These are phyloP conservation scores for Tetramitus jugosus DNA, from an alignment of 208 protist species.

Conservation along the genomic window DNA sequence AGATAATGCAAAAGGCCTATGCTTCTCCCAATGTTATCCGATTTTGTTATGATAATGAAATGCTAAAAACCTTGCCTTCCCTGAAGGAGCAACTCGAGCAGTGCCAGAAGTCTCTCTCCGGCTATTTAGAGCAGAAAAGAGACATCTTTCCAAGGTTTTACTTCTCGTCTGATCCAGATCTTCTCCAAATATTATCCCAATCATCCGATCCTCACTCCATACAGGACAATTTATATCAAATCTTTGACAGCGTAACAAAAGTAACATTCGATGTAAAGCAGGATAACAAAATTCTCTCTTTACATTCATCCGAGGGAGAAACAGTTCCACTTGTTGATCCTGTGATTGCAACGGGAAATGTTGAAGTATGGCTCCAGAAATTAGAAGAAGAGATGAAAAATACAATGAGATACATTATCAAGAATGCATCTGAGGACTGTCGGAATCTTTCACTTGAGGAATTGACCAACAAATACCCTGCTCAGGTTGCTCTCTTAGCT, in stretches of 20 bases:
- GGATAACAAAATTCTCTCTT: constrained; percentile 40
- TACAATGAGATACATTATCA: constrained; percentile 74
- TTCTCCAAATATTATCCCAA: constrained; percentile 94
- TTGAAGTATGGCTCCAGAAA: constrained; percentile 84
- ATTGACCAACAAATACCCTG: constrained; percentile 84
- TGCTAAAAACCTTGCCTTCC: constrained; percentile 79
- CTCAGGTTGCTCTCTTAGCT: constrained; percentile 49
- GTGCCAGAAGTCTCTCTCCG: constrained; percentile 91
- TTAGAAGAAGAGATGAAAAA: constrained; percentile 77
- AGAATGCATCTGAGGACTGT: constrained; percentile 71
- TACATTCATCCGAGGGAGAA: constrained; percentile 63
- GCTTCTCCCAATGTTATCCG: constrained; percentile 83
- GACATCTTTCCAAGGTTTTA: constrained; percentile 96
- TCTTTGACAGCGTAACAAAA: constrained; percentile 80
- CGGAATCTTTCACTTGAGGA: constrained; percentile 68
- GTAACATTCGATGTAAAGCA: constrained; percentile 67
- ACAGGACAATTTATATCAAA: constrained; percentile 77
- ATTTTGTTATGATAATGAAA: constrained; percentile 90
- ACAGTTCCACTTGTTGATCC: constrained; percentile 67
- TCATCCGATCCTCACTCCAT: constrained; percentile 82
- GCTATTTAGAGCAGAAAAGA: constrained; percentile 95
- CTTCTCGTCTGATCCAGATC: constrained; percentile 92
- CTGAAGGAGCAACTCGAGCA: constrained; percentile 90
- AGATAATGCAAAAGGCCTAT: constrained; percentile 91
- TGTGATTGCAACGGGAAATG: constrained; percentile 75